Evolutionary conservation across 371 early-diverging fungal genomes (phyloP).

Genomic region (Mortierella sp.): DNA sequence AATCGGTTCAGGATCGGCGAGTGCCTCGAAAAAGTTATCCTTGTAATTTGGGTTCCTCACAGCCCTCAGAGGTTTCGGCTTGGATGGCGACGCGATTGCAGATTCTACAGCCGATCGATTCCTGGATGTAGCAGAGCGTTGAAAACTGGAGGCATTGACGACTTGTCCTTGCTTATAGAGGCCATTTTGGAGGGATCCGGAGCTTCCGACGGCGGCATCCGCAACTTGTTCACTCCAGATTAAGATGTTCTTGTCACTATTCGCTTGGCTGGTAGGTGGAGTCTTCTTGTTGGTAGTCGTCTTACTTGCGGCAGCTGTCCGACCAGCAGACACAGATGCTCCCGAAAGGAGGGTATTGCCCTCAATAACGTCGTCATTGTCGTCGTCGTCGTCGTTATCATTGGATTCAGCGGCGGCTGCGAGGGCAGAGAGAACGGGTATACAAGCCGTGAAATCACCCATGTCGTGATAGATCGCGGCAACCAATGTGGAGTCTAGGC

Average conservation of each 20-base stretch:
- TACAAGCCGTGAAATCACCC: conserved; percentile 34
- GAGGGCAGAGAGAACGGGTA: conserved; percentile 41
- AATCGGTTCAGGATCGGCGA: neutral
- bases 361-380: too few relatives aligned
- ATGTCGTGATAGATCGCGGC: conserved; percentile 46
- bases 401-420: conserved; percentile 19
- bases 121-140: neutral
- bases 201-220: conserved; percentile 10
- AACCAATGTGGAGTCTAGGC: conserved; percentile 48
- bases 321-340: neutral
- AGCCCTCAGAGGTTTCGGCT: conserved; percentile 17
- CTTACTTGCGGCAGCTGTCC: neutral
- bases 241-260: conserved; percentile 32
- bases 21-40: conserved; percentile 10
- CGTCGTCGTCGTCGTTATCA: neutral
- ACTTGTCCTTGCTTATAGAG: conserved; percentile 31
- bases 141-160: conserved; percentile 7
- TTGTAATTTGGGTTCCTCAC: conserved; percentile 31
- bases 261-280: neutral
- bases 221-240: conserved; percentile 50
- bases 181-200: conserved; percentile 9
- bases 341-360: neutral
- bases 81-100: neutral
- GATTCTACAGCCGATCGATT: neutral
- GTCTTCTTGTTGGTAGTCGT: conserved; percentile 17